Evolutionary conservation across 169 alveolate species (phyloP), one percentile per base, ranked within the genome.

Genomic region (Babesia ovis): DNA sequence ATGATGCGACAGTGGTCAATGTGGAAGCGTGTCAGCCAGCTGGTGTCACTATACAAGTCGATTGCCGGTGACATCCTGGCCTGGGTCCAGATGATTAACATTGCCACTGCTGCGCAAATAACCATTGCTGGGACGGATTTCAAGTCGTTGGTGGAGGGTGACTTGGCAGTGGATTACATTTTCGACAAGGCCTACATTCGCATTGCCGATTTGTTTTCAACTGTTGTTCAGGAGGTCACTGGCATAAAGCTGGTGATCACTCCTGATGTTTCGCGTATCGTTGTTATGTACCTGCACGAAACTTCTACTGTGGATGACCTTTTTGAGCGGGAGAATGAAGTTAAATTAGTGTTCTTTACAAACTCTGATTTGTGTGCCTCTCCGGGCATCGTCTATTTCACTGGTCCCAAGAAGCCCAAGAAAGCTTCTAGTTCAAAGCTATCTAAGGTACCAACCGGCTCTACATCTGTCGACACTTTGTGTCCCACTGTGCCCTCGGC

Each of bases 121-220:
- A 48, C 62, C 3, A 58, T 79, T 4, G 22, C 42, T 2, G 62
- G 31, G 16, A 79, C 77, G 9, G 83, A 79, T n/a, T 79, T 79
- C 67, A 70, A 62, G 34, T 31, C 32, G 16, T 42, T 79, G 4
- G 84, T 79, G 1, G 57, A 68, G 4, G 68, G 67, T 23, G 66
- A n/a, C 11, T 45, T 66, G 4, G 11, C 39, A 25, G 41, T 41
- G 29, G 25, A 39, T 8, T 54, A 60, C 56, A 59, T 57, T 16
- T 79, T 70, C 59, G 87, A 79, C 43, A 68, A 79, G 55, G 70
- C 84, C 11, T 79, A 79, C 27, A 50, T 42, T 4, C 23, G 60
- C 41, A 34, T 69, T 34, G 57, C 71, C 11, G 87, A 79, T 34
- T n/a, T 79, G 57, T 32, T 69, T 27, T 32, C 73, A 11, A 34